Evolutionary conservation across 805 yeast species (phyloP).

Genomic region (Clavispora asparagi): DNA sequence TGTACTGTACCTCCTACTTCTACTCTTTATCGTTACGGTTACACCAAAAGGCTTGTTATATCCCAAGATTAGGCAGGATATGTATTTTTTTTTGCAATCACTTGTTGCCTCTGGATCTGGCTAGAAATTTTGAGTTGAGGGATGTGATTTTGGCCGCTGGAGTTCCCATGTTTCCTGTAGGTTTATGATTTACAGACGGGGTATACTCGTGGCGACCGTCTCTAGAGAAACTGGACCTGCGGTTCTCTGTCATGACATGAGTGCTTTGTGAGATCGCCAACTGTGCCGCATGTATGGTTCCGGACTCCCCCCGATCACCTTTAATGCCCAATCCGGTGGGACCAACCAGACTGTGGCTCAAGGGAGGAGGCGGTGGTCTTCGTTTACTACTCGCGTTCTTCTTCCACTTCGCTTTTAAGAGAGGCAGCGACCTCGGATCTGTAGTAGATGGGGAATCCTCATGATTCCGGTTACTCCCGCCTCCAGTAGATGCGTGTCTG

Average conservation of each 20-base stretch:
- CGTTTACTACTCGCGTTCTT: constrained; percentile 7
- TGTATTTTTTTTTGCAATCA: constrained; percentile 4
- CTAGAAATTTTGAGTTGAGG: constrained; percentile 56
- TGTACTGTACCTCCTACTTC: too few species aligned
- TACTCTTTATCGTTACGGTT: not conserved
- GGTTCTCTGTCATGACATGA: constrained; percentile 17
- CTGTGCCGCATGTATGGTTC: constrained; percentile 39
- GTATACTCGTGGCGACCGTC: constrained; percentile 12
- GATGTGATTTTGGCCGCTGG: constrained; percentile 39
- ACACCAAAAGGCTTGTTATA: not conserved
- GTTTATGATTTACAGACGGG: not conserved
- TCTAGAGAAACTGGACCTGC: constrained; percentile 35
- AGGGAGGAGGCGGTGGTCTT: constrained; percentile 29
- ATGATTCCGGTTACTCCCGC: not conserved
- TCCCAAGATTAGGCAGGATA: not conserved
- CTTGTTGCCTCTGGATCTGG: constrained; percentile 48
- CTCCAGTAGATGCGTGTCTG: not conserved
- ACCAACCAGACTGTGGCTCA: constrained; percentile 3
- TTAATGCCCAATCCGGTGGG: constrained; percentile 6
- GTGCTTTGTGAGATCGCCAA: constrained; percentile 35
- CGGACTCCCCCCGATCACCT: constrained; percentile 18
- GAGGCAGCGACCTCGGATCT: not conserved
- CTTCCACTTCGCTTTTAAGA: not conserved
- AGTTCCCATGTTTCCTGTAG: constrained; percentile 2
- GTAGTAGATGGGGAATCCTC: not conserved